A percentile compares a stretch with the other conserved stretches of the same genome.
Conservation (phyloP, 192 early-diverging fungal species). For the Podila horticola region DNA sequence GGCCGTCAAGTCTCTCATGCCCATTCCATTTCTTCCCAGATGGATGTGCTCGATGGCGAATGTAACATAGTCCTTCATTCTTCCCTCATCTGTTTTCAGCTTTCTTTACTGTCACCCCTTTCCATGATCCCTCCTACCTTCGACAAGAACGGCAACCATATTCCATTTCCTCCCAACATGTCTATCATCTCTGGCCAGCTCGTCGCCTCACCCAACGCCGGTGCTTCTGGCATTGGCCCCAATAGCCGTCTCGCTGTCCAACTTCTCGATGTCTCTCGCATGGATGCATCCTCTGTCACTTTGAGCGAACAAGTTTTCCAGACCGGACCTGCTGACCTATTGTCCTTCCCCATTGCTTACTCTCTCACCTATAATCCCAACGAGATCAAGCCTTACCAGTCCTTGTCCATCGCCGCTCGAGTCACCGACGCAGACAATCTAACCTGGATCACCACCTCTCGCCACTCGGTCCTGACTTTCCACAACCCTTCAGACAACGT, state of each 20-base stretch:
- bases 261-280: constrained; percentile 27
- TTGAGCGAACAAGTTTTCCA: constrained; percentile 9
- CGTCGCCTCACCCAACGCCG: too few species aligned
- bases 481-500: constrained; percentile 17
- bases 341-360: constrained; percentile 15
- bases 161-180: too few species aligned
- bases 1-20: too few species aligned
- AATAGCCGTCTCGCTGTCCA: constrained; percentile 22
- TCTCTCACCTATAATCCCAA: not conserved
- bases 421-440: constrained; percentile 5
- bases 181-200: too few species aligned
- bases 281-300: constrained; percentile 25
- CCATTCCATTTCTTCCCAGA: too few species aligned
- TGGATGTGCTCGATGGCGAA: too few species aligned
- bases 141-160: too few species aligned
- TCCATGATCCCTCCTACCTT: too few species aligned
- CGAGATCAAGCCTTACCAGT: not conserved
- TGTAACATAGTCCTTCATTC: too few species aligned
- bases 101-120: too few species aligned
- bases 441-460: constrained; percentile 18
- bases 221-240: constrained; percentile 4
- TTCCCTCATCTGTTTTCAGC: too few species aligned
- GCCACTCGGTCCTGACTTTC: constrained; percentile 17
- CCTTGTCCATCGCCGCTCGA: constrained; percentile 8
- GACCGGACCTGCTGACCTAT: not conserved